Evolutionary conservation across 768 basidiomycete genomes (phyloP).

Genomic region (Cystobasidiopsis lactophilus): DNA sequence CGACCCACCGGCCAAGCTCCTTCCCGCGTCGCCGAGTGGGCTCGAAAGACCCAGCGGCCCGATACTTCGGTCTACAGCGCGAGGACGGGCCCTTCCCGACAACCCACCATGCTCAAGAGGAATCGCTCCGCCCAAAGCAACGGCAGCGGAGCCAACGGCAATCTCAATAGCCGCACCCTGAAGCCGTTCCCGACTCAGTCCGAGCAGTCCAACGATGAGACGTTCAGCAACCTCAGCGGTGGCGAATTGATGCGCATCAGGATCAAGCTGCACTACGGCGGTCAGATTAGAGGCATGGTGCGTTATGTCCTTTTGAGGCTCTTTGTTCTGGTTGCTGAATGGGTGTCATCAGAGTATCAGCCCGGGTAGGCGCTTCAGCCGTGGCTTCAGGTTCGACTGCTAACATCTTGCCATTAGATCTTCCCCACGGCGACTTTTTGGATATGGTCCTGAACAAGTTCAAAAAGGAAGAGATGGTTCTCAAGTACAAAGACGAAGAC

Average conservation of each 20-base stretch:
- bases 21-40: no score
- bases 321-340: background rate
- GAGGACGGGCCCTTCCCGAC: background rate
- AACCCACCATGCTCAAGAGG: background rate
- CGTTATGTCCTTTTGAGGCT: background rate
- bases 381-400: background rate
- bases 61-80: background rate
- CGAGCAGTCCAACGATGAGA: background rate
- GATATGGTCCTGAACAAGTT: conserved; percentile 12
- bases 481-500: conserved; percentile 15
- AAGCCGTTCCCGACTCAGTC: background rate
- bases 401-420: conserved; percentile 2
- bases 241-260: conserved; percentile 4
- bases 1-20: no score
- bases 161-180: background rate
- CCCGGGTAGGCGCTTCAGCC: no score
- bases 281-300: conserved; percentile 12
- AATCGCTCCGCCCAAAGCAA: background rate
- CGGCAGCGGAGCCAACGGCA: background rate
- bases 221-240: background rate
- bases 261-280: conserved; percentile 11
- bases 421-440: conserved; percentile 3
- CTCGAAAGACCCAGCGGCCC: background rate
- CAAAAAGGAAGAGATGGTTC: background rate
- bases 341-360: no score